These are phyloP conservation scores for Vigna unguiculata DNA, from an alignment of 306 rosid genomes.

Conservation along the genomic window DNA sequence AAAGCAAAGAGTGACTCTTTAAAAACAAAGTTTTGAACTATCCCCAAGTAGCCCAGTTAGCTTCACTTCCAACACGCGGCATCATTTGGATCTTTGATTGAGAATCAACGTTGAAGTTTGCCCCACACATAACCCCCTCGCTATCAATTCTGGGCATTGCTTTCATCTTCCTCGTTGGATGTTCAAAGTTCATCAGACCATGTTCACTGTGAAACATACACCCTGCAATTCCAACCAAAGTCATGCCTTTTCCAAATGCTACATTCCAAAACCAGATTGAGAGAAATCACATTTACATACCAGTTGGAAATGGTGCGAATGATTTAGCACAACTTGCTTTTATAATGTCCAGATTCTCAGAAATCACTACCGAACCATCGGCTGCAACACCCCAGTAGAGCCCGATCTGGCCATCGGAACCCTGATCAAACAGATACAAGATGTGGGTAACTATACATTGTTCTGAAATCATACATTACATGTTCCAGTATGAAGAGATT, in stretches of 20 bases:
- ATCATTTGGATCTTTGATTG: conserved; percentile 67
- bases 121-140: conserved; percentile 94
- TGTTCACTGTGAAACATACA: conserved; percentile 89
- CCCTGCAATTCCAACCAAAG: conserved; percentile 58
- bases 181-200: conserved; percentile 84
- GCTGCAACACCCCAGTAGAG: conserved; percentile 86
- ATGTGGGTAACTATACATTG: background rate
- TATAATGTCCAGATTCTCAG: conserved; percentile 70
- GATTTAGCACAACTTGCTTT: conserved; percentile 93
- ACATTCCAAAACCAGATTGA: no score
- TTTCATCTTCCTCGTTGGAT: conserved; percentile 88
- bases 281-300: conserved; percentile 45
- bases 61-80: conserved; percentile 99
- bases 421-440: conserved; percentile 57
- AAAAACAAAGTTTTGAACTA: background rate
- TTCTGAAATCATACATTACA: background rate
- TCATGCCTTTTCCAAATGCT: no score
- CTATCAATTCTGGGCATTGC: conserved; percentile 96
- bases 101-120: conserved; percentile 84
- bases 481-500: background rate
- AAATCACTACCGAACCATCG: conserved; percentile 83
- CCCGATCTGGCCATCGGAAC: conserved; percentile 67
- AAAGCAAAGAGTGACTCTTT: background rate
- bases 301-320: conserved; percentile 89
- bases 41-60: conserved; percentile 90